Base-by-base conservation (phyloP, 257 asterid genomes). In the Nicotiana sylvestris region DNA sequence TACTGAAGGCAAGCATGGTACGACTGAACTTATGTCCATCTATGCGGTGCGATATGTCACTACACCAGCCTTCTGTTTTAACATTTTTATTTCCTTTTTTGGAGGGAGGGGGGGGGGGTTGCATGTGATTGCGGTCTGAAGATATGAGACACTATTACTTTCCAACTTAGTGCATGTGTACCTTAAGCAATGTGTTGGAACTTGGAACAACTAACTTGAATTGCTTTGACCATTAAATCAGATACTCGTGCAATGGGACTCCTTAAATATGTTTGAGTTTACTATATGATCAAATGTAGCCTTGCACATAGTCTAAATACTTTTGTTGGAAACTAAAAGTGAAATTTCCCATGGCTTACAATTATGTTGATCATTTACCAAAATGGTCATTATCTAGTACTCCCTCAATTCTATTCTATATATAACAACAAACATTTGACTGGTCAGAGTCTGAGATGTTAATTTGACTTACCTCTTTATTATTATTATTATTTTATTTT, bases 1-100 rank as follows among this genome's bases (percentile, higher is more conserved):
- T 96, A 82, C 96, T 94, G 32, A 91, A 89, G 85, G 98, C 98
- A 85, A 96, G 93, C 89, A 89, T 87, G 98, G 99, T 96, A 87
- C 62, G 87, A 83, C 80, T 62, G 29, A 43, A 64, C 39, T 65
- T 51, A 58, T 33, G 82, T 27, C 76, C 55, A 78, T 64, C 76
- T 67, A 74, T 27, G 43, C 9, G 8, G 39, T 74, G 80, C 27
- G 3, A 13, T 74, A 39, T 74, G 61, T 72, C 51, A 55, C 5
- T 49, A 25, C 29, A 74, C 43, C 21, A 49, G 80, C 29, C 80
- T 74, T 74, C 64, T 74, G 43, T 51, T 74, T 12, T 70, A 5
- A 5, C 2, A 21, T 21, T 27, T 10, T 74, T 0, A 6, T 21
- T 66, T 66, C 3, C 8, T 15, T 15, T 29, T 25, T 33, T 67